phyloP scores from a whole-genome alignment of 2,329 filamentous ascomycete genomes.

The Calonectria honghensis region DNA sequence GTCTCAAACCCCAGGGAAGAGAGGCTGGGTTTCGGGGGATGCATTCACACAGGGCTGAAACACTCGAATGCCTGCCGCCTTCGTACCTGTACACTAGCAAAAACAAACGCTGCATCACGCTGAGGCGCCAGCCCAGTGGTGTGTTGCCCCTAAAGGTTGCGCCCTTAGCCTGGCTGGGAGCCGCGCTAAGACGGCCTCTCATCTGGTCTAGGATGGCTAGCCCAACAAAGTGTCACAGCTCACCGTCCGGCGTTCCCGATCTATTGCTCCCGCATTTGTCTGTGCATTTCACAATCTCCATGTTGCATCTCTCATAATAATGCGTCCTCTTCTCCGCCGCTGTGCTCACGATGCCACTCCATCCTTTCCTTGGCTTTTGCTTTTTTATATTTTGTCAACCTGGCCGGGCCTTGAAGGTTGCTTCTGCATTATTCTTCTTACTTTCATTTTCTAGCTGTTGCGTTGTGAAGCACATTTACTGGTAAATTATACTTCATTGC shows the following conservation, averaged over 20 bases:
- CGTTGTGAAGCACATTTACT: not conserved
- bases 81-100: not conserved
- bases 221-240: constrained; percentile 9
- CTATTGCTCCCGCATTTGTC: constrained; percentile 19
- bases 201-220: not conserved
- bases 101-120: not conserved
- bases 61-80: constrained; percentile 1
- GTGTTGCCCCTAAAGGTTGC: constrained; percentile 1
- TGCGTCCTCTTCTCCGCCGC: not conserved
- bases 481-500: not conserved
- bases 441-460: not conserved
- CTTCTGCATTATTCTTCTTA: constrained; percentile 1
- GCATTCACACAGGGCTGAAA: not conserved
- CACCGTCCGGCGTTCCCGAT: constrained; percentile 27
- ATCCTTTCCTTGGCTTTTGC: not conserved
- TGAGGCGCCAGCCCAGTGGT: not conserved
- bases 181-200: constrained; percentile 4
- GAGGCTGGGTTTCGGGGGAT: not conserved
- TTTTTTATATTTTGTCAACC: not conserved
- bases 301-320: constrained; percentile 4
- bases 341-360: not conserved
- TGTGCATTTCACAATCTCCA: constrained; percentile 20
- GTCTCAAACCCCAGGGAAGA: not conserved
- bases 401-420: constrained; percentile 13
- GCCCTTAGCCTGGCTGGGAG: constrained; percentile 4